Base-by-base conservation (phyloP, 495 filamentous ascomycete species). In the Lasiosphaeria miniovina region DNA sequence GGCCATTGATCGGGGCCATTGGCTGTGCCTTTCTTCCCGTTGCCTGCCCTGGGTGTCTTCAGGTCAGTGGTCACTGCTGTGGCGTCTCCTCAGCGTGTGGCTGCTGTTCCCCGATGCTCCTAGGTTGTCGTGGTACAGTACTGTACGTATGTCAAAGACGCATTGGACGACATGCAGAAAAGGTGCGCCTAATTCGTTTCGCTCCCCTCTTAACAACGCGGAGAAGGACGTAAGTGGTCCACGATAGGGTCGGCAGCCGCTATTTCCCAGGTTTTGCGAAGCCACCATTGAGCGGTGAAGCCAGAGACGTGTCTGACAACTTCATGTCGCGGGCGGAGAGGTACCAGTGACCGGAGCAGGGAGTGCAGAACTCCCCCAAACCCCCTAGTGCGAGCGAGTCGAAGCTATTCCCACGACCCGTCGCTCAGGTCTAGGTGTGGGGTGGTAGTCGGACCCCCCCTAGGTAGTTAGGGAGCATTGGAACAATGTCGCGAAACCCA, bases 351-450 rank as follows among this genome's bases (percentile, higher is more conserved):
- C 33, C 53, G 40, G 6, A 8, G 36, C 38, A 49, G 46, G 57
- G 15, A 52, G 31, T n/a, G 33, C 11, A 45, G 36, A 52, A 52
- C 33, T 17, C 40, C n/a, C 14, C 55, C 32, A 34, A 43, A n/a
- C 38, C 52, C 35, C 11, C 5, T 12, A 58, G 38, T 48, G 54
- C 32, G 51, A 53, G 48, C 46, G 46, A 57, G 54, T 62, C 59
- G 64, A 64, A 61, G 59, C 66, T 62, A 64, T 64, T 69, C 63
- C 59, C 61, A 64, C 56, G 46, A 52, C 52, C 49, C 49, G 49
- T 17, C 45, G 51, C 55, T 45, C 49, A 62, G 50, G 35, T 24
- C 24, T 24, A 24, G 46, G 41, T 24, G 54, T 33, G 53, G 36
- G 46, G 34, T 36, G 55, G 43, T 45, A 49, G 33, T 49, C 43